Conservation (phyloP, 2,329 filamentous ascomycete genomes). For the Trichoderma koningiopsis region DNA sequence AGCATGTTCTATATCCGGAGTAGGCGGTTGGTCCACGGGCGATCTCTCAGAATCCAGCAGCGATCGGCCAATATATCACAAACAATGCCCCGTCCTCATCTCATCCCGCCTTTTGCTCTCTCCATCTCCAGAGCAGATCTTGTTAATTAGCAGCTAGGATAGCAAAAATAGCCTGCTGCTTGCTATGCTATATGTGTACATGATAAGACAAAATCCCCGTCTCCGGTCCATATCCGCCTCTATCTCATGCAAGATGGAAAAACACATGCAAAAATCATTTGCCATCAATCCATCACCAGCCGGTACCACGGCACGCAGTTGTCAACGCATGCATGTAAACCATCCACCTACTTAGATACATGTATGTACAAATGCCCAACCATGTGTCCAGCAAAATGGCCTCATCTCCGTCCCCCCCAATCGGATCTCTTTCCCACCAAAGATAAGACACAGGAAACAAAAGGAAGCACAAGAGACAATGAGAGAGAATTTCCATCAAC, state of each 20-base stretch:
- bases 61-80: slow-evolving; percentile 7
- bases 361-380: background rate
- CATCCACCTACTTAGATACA: background rate
- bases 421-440: slow-evolving; percentile 8
- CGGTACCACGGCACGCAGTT: background rate
- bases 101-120: background rate
- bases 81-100: background rate
- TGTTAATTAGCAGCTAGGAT: background rate
- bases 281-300: background rate
- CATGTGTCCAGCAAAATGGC: background rate
- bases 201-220: background rate
- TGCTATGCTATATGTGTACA: background rate
- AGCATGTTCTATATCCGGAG: background rate
- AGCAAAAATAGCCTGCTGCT: background rate
- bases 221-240: background rate
- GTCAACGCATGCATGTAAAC: background rate
- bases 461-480: background rate
- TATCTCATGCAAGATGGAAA: background rate
- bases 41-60: background rate
- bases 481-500: background rate
- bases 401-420: slow-evolving; percentile 10
- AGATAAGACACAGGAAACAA: background rate
- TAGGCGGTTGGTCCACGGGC: background rate
- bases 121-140: slow-evolving; percentile 1
- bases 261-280: background rate